Base-by-base conservation (phyloP, 75 land plant species). In the Ceratopteris richardii region DNA sequence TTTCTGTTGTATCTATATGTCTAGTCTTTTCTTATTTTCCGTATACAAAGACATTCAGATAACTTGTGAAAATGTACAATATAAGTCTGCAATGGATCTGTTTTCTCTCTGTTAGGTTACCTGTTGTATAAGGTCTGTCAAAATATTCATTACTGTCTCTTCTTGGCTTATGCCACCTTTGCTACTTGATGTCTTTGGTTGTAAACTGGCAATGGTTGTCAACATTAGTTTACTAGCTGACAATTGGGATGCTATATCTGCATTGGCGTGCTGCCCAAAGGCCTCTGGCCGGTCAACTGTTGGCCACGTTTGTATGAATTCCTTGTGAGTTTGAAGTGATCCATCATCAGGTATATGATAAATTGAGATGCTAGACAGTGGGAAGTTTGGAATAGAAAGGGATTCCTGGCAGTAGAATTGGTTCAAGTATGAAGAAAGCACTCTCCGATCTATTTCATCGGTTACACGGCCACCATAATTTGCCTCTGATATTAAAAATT, bases 311-410 rank as follows among this genome's bases (percentile, higher is more conserved):
- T 69, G 66, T 23, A 67, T 67, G 36, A 69, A 69, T 67, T 69
- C 71, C 36, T 52, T 36, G 43, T 69, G 71, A 27, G 50, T 69
- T 40, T 62, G 65, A 2, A 69, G 27, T 14, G 71, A 61, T 53
- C 71, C 71, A 62, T 69, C 71, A 62, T 69, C 71, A 31, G 71
- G 71, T 14, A 69, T 51, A 53, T 69, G 71, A 23, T 69, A 69
- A 6, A 62, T 41, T 2, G 47, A n/a, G 25, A 69, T 40, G 9
- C 66, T 33, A 24, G 66, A 69, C 4, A 69, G 58, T 10, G 52
- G 66, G 55, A 50, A 69, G 31, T 69, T 69, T 23, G 56, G 64
- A 21, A 36, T 54, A 20, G 66, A 24, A 20, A 69, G 46, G 16
- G 64, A 31, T n/a, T 63, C 65, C 29, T 63, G 39, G 23, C 71